Evolutionary conservation across 306 rosid species (phyloP), one percentile per base, ranked within the genome.

Genomic region (Dryas drummondii): DNA sequence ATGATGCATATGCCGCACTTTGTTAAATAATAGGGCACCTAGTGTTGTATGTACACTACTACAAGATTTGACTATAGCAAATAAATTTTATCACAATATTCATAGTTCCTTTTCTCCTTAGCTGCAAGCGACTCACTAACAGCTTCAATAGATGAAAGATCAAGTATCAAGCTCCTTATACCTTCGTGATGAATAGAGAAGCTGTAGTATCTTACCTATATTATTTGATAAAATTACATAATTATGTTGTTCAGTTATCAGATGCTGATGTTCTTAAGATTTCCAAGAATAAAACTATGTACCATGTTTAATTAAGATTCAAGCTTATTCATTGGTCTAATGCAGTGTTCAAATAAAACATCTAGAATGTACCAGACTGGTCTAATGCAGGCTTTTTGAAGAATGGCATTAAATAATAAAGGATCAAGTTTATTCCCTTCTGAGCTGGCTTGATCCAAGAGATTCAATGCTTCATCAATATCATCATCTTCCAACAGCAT

Each of bases 361-460:
- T 27, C 37, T 27, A 27, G 37, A 27, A 27, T 27, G 37, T 27
- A 27, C 37, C 37, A 27, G 37, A 27, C 37, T 19, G 22, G 22
- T 19, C 22, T 19, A 19, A 19, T 19, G 22, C 22, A 19, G 75
- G 97, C 91, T 80, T 81, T 64, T 68, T 49, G 53, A 77, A 94
- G 85, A 83, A 94, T 75, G 3, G 84, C 85, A 82, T 94, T 94
- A 72, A 87, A 88, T 77, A 85, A 55, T 53, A 86, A 32, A 2
- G 81, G 78, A 86, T 94, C 22, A 19, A 19, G 22, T 19, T 19
- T 19, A 19, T 19, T 19, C 22, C 22, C 89, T 84, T 90, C 88
- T 22, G 83, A 78, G 84, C 76, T 81, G 48, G 85, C 83, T 84
- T 47, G 90, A 78, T 88, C 91, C 92, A 94, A 81, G 67, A 91